Evolutionary conservation across 192 early-diverging fungal species (phyloP).

Genomic region (Linnemannia elongata): DNA sequence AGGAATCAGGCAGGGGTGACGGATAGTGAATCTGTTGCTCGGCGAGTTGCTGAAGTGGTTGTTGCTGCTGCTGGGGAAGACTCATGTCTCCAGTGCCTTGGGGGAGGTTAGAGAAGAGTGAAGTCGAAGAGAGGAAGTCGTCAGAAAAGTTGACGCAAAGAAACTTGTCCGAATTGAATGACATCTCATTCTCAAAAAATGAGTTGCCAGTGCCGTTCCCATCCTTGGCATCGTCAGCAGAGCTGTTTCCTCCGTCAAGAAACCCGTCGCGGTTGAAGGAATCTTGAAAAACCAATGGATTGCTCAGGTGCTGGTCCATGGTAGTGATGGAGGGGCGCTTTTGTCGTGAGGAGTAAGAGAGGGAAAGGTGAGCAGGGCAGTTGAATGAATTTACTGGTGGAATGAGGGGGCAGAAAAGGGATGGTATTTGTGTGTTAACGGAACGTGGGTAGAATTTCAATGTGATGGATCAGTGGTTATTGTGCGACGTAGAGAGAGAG

Average conservation of each 20-base stretch:
- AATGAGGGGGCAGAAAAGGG: too few relatives aligned
- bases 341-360: neutral
- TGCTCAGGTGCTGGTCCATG: neutral
- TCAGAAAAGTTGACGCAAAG: neutral
- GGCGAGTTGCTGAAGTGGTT: neutral
- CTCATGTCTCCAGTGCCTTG: neutral
- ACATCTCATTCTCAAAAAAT: neutral
- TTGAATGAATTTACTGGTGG: neutral
- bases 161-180: neutral
- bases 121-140: neutral
- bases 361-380: neutral
- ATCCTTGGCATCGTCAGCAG: neutral
- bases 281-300: neutral
- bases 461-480: neutral
- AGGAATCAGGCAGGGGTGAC: neutral
- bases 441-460: neutral
- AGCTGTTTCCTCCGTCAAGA: neutral
- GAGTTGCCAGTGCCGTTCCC: neutral
- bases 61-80: neutral
- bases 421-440: neutral
- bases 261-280: neutral
- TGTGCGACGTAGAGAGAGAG: neutral
- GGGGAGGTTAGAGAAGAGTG: neutral
- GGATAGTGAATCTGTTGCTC: neutral
- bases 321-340: neutral